These are phyloP conservation scores for Lycium ferocissimum DNA, from an alignment of 257 asterid species.

Conservation along the genomic window DNA sequence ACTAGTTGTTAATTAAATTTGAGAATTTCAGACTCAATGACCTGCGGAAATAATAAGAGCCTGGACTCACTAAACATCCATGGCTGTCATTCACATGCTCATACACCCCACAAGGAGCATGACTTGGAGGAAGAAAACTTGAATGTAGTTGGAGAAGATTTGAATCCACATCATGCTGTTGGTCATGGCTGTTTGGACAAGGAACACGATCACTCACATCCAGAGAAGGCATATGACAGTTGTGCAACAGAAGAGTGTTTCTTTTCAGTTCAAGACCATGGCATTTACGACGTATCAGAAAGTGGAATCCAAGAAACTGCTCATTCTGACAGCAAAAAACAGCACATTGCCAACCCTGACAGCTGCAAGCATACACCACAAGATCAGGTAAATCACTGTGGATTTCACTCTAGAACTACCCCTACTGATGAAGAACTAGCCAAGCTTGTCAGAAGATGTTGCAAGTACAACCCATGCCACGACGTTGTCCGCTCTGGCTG, in stretches of 20 bases:
- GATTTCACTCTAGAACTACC: conserved; percentile 1
- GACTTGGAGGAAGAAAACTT: conserved; percentile 30
- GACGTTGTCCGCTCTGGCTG: conserved; percentile 20
- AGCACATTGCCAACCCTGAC: background rate
- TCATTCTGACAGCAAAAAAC: background rate
- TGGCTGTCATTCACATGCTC: conserved; percentile 18
- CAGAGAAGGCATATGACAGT: conserved; percentile 16
- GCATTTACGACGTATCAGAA: background rate
- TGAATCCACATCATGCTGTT: conserved; percentile 29
- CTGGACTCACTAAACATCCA: conserved; percentile 32
- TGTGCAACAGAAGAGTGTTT: conserved; percentile 23
- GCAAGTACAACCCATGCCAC: conserved; percentile 32
- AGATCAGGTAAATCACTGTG: conserved; percentile 18
- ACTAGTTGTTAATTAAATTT: background rate
- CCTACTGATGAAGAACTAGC: conserved; percentile 25
- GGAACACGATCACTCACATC: conserved; percentile 6
- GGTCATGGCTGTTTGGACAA: conserved; percentile 25
- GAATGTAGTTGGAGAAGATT: background rate
- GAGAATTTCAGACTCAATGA: conserved; percentile 13
- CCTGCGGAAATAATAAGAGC: conserved; percentile 33
- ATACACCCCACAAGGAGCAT: conserved; percentile 15
- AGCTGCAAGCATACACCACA: conserved; percentile 26
- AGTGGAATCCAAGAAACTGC: background rate
- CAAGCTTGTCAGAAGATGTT: conserved; percentile 34
- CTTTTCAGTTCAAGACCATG: conserved; percentile 25